Base-by-base conservation (phyloP, 192 early-diverging fungal species). In the Coemansia sp. region DNA sequence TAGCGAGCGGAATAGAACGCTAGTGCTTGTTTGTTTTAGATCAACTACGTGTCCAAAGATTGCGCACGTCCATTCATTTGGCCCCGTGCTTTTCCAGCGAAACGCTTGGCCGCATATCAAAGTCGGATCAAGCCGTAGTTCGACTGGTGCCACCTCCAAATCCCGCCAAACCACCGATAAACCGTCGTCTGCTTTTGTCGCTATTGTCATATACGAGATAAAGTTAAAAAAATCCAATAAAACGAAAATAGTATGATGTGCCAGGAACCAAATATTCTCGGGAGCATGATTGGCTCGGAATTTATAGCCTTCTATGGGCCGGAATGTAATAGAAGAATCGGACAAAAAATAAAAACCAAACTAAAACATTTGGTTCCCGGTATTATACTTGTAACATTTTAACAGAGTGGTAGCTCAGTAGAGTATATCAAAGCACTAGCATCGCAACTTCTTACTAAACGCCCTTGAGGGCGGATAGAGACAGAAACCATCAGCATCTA, bases 101-200 rank as follows among this genome's bases (percentile, higher is more conserved):
- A 99, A 99, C 24, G 90, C 84, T 73, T 99, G 97, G 2, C 95
- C 97, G 77, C 92, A 93, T 31, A 86, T 85, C 35, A 99, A 85
- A 3, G 95, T 95, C 3, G 87, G 89, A 13, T 92, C 83, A 6
- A 97, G 84, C 17, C 89, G 85, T 10, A 98, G 82, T 62, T 95
- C 93, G 35, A 68, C 70, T 7, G 90, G 88, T 0, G 75, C 50
- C 2, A 89, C 68, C 6, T 68, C 17, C 3, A 91, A 72, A 69
- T 88, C 81, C 11, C 46, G 57, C 89, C 88, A 89, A n/a, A 7
- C 35, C 57, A 60, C 36, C 35, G 35, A 3, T 17, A 16, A 39
- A n/a, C 36, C n/a, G 29, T 64, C 10, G 35, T 62, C 60, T 40
- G 44, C 6, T 10, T 63, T 14, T 59, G 35, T 11, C 17, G 41